These are phyloP conservation scores for Cetradonia linearis DNA, from an alignment of 495 filamentous ascomycete genomes.

Conservation along the genomic window DNA sequence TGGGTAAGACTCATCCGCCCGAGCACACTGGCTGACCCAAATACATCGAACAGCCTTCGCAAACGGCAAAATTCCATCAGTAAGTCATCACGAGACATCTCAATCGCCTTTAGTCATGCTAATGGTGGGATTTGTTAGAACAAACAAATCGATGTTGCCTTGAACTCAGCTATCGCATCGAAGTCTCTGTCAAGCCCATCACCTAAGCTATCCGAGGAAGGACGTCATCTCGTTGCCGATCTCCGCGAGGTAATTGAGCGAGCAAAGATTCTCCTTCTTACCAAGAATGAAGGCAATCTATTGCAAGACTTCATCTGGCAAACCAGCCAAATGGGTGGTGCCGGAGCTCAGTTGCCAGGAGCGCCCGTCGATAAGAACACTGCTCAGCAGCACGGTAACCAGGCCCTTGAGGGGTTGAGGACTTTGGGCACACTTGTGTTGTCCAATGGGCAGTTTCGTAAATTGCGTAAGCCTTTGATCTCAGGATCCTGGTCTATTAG, in stretches of 20 bases:
- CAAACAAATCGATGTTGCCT: conserved; percentile 87
- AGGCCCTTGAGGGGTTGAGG: conserved; percentile 75
- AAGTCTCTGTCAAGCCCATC: conserved; percentile 60
- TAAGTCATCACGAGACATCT: conserved; percentile 36
- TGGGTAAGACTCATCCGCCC: background rate
- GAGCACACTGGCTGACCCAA: conserved; percentile 1
- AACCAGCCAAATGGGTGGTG: conserved; percentile 56
- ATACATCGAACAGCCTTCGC: conserved; percentile 57
- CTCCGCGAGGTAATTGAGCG: conserved; percentile 75
- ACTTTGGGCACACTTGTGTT: conserved; percentile 83
- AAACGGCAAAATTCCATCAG: conserved; percentile 82
- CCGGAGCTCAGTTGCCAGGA: conserved; percentile 46
- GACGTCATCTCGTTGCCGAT: conserved; percentile 64
- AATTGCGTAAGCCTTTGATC: conserved; percentile 57
- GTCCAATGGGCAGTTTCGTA: conserved; percentile 94
- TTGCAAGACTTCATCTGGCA: conserved; percentile 97
- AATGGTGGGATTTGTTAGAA: conserved; percentile 40
- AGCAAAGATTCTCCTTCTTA: conserved; percentile 77
- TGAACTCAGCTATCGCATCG: conserved; percentile 71
- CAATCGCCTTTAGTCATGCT: background rate
- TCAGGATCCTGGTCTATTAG: background rate
- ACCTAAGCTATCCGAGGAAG: conserved; percentile 69
- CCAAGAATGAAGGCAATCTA: conserved; percentile 90
- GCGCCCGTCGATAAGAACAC: conserved; percentile 63
- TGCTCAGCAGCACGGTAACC: conserved; percentile 68